A percentile compares a stretch with the other conserved stretches of the same genome.
These are phyloP conservation scores for Nemophila menziesii DNA, from an alignment of 257 asterid genomes.

Conservation along the genomic window DNA sequence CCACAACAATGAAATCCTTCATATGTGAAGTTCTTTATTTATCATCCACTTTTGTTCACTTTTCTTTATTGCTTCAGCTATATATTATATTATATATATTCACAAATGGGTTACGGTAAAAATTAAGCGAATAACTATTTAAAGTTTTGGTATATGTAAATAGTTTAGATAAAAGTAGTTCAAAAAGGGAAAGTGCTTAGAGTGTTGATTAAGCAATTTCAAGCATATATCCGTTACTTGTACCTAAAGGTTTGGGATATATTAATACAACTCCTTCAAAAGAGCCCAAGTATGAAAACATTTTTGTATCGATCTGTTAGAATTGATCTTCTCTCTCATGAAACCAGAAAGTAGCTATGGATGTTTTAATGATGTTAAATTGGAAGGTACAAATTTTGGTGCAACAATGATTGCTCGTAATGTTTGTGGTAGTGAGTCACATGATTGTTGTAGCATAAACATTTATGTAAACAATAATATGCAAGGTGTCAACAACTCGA, in stretches of 20 bases:
- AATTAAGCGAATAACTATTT: too few species aligned
- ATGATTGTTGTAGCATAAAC: slow-evolving; percentile 47
- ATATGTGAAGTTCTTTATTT: too few species aligned
- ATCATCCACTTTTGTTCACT: too few species aligned
- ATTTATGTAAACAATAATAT: slow-evolving; percentile 62
- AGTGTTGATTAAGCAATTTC: slow-evolving; percentile 59
- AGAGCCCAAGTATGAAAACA: slow-evolving; percentile 3
- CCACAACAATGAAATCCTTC: too few species aligned
- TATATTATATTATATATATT: too few species aligned
- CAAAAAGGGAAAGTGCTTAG: slow-evolving; percentile 5
- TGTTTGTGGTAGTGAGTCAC: slow-evolving; percentile 5
- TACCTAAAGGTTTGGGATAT: slow-evolving; percentile 13
- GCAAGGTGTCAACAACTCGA: slow-evolving; percentile 67
- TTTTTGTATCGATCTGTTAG: slow-evolving; percentile 1
- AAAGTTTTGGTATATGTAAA: too few species aligned
- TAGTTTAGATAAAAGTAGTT: not conserved
- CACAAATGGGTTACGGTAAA: too few species aligned
- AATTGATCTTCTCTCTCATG: slow-evolving; percentile 5
- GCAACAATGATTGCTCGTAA: slow-evolving; percentile 6
- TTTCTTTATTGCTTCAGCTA: too few species aligned
- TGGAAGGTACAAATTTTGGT: slow-evolving; percentile 21
- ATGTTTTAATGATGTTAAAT: slow-evolving; percentile 14
- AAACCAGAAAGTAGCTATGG: slow-evolving; percentile 5
- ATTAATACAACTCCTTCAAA: slow-evolving; percentile 12
- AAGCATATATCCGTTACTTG: slow-evolving; percentile 53